A percentile compares a stretch with the other conserved stretches of the same genome.
Conservation (phyloP, 164 flowering plant species). For the Liquidambar formosana region DNA sequence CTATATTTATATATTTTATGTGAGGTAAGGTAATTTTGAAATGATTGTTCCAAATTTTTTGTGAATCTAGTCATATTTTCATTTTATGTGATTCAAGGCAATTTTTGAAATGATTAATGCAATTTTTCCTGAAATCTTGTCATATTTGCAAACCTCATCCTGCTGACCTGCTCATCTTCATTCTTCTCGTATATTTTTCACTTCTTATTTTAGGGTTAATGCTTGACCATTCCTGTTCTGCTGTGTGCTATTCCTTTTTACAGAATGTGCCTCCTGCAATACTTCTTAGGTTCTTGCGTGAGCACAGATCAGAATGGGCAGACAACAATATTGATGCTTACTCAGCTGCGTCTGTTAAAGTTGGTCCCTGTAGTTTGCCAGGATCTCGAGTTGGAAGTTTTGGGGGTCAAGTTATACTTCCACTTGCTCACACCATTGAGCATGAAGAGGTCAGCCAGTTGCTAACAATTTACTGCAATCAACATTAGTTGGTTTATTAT, state of each 20-base stretch:
- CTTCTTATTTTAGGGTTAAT: neutral
- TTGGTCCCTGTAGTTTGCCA: conserved; percentile 70
- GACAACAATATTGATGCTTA: conserved; percentile 87
- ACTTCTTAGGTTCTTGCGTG: conserved; percentile 84
- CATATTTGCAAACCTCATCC: neutral
- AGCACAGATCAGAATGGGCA: conserved; percentile 99
- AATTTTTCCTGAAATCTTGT: neutral
- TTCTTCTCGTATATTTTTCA: neutral
- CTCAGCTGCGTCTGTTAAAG: conserved; percentile 80
- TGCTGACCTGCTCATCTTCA: too few relatives aligned
- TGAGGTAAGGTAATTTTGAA: too few relatives aligned
- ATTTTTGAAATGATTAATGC: too few relatives aligned
- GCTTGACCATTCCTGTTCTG: neutral
- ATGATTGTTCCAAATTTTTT: too few relatives aligned
- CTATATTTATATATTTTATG: neutral
- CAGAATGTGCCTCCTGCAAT: conserved; percentile 98
- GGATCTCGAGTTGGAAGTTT: conserved; percentile 70
- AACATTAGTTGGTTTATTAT: neutral
- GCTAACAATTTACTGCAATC: neutral
- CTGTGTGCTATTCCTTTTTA: conserved; percentile 8
- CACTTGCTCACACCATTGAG: conserved; percentile 90
- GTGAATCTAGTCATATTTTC: neutral
- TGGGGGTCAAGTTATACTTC: conserved; percentile 86
- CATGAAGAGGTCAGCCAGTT: conserved; percentile 82
- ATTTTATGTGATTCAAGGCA: neutral